phyloP scores from a whole-genome alignment of 176 grass and related monocot species.

The Musa troglodytarum region DNA sequence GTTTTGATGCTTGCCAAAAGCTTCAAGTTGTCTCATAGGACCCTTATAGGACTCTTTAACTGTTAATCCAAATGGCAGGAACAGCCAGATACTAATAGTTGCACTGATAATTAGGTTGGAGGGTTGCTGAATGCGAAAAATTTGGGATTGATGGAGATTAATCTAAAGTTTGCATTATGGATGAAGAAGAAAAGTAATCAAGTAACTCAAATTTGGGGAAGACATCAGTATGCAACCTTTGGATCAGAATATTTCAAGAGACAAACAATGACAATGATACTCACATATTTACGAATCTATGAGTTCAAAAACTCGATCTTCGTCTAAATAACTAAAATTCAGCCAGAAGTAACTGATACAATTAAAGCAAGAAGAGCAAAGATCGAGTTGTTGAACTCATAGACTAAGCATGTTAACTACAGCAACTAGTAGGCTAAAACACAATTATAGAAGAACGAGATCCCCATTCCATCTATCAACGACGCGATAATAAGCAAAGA shows the following conservation, averaged over 20 bases:
- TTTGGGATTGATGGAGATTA: not conserved
- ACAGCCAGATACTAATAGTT: not conserved
- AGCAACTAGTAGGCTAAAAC: not conserved
- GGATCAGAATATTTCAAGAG: too few species aligned
- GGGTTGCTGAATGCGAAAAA: too few species aligned
- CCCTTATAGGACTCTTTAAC: not conserved
- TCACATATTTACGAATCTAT: too few species aligned
- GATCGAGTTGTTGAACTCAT: not conserved
- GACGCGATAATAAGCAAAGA: not conserved
- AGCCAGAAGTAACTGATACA: not conserved
- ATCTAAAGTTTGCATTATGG: not conserved
- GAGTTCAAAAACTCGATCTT: not conserved
- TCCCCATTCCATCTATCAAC: not conserved
- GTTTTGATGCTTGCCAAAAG: not conserved
- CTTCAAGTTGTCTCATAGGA: not conserved
- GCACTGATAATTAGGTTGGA: not conserved
- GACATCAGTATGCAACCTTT: not conserved
- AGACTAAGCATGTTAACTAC: not conserved
- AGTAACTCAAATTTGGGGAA: not conserved
- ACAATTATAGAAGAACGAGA: not conserved
- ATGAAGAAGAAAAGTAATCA: not conserved
- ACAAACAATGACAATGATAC: too few species aligned
- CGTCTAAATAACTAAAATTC: not conserved
- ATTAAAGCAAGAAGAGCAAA: not conserved
- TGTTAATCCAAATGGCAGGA: not conserved